phyloP scores from a whole-genome alignment of 441 rosid genomes.

The Aquilaria agallochum region DNA sequence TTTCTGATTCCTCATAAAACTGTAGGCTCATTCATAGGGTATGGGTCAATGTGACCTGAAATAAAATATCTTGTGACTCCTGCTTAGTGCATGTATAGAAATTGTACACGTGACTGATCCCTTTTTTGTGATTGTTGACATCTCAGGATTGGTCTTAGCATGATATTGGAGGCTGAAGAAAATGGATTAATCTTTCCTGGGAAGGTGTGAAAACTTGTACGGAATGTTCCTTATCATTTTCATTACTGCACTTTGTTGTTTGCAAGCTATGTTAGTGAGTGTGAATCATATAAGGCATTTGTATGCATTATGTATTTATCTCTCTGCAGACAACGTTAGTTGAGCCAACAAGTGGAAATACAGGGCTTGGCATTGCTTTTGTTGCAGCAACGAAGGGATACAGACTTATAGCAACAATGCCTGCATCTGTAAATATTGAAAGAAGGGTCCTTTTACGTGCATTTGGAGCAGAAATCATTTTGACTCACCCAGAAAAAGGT shows the following conservation, averaged over 20 bases:
- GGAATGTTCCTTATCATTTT: no score
- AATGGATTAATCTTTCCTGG: constrained; percentile 71
- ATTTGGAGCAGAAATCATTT: constrained; percentile 79
- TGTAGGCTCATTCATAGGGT: not conserved
- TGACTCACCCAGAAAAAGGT: constrained; percentile 82
- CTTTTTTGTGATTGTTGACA: constrained; percentile 11
- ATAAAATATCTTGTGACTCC: not conserved
- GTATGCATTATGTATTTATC: constrained; percentile 3
- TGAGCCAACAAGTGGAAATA: constrained; percentile 87
- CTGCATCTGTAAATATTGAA: constrained; percentile 76
- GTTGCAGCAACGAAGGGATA: constrained; percentile 87
- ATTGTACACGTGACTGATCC: constrained; percentile 5
- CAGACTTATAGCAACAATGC: constrained; percentile 81
- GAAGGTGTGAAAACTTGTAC: constrained; percentile 41
- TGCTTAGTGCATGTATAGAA: not conserved
- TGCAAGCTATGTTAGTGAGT: no score
- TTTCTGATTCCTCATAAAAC: not conserved
- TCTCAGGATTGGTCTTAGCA: constrained; percentile 75
- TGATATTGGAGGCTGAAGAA: constrained; percentile 87
- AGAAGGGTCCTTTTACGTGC: constrained; percentile 83
- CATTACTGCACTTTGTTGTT: no score
- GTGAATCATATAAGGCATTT: not conserved
- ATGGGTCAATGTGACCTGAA: not conserved
- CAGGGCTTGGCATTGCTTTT: constrained; percentile 85
- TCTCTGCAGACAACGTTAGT: constrained; percentile 58